Conservation (phyloP, 805 yeast genomes). For the Barnettozyma sucrosica region DNA sequence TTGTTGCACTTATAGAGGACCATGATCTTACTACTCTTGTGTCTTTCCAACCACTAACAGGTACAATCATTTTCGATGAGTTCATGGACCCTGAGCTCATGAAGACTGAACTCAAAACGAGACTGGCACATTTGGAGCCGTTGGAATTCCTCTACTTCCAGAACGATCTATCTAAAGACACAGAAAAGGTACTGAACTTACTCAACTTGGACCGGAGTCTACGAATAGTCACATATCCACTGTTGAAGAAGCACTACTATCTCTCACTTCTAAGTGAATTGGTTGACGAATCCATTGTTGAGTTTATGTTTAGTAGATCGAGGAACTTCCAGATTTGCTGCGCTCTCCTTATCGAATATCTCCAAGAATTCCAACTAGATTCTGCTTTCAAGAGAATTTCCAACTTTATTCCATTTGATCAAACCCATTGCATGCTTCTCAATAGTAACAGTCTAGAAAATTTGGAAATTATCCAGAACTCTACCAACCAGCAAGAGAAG, state of each 20-base stretch:
- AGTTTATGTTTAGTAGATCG: conserved; percentile 23
- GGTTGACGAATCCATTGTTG: conserved; percentile 20
- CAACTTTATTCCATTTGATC: conserved; percentile 48
- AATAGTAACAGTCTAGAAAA: conserved; percentile 63
- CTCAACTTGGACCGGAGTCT: conserved; percentile 7
- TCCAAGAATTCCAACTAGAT: conserved; percentile 59
- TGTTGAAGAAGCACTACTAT: conserved; percentile 11
- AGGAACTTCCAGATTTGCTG: conserved; percentile 34
- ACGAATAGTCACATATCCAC: conserved; percentile 14
- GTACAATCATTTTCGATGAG: conserved; percentile 66
- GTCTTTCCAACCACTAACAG: conserved; percentile 67
- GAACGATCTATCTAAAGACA: conserved; percentile 24
- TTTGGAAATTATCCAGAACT: conserved; percentile 68
- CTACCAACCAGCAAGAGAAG: conserved; percentile 44
- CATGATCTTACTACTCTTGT: conserved; percentile 38
- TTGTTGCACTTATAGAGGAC: conserved; percentile 39
- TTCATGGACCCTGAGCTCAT: conserved; percentile 51
- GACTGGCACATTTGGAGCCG: conserved; percentile 71
- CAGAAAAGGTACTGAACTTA: conserved; percentile 12
- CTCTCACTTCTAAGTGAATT: conserved; percentile 14
- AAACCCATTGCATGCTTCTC: conserved; percentile 43
- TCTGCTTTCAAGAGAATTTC: conserved; percentile 45
- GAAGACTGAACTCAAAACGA: conserved; percentile 63
- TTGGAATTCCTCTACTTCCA: conserved; percentile 59
- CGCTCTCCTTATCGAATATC: conserved; percentile 43